Evolutionary conservation across 2,329 filamentous ascomycete species (phyloP), one percentile per base, ranked within the genome.

Genomic region (Pseudomassariella vexata): DNA sequence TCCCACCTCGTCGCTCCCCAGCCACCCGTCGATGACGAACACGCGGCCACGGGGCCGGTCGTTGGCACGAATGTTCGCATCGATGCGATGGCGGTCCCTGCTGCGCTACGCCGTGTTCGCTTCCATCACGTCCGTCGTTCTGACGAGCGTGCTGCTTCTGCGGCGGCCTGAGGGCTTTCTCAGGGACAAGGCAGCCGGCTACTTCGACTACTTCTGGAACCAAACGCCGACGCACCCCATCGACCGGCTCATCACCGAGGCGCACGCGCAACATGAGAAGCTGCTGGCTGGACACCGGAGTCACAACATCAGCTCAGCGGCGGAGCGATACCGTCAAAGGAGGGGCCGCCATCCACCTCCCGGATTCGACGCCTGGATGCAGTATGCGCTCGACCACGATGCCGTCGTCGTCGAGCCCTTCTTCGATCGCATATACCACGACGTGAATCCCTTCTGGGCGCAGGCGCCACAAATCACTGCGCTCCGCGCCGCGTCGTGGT

Each of bases 401-500:
- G 67, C 72, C n/a, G 53, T 79, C 34, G 60, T 79, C 8, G 62
- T 80, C 23, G 76, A 81, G 45, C 70, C 76, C 33, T 81, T 75
- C 45, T 81, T 78, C 55, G 72, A 79, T 46, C 73, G 76, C 37
- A 75, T 81, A 36, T 76, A 78, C 57, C 68, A 76, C 40, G 76
- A 82, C 47, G 46, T 80, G 32, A 59, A 68, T 27, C 76, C 76
- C 2, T 79, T 74, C 45, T 80, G 75, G 76, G 73, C 62, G 2
- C 53, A 76, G 20, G 66, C 71, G 19, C 53, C 62, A 12, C 52
- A 57, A 19, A 55, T 61, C 26, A 56, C 60, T 9, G 52, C 53
- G 27, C 43, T 48, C 21, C 55, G 61, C 23, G 65, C 68, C 27
- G 51, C 56, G n/a, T 47, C 57, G 5, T 68, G 63, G 56, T 56